Conservation (phyloP, 345 rosid genomes). For the Luvunga scandens region DNA sequence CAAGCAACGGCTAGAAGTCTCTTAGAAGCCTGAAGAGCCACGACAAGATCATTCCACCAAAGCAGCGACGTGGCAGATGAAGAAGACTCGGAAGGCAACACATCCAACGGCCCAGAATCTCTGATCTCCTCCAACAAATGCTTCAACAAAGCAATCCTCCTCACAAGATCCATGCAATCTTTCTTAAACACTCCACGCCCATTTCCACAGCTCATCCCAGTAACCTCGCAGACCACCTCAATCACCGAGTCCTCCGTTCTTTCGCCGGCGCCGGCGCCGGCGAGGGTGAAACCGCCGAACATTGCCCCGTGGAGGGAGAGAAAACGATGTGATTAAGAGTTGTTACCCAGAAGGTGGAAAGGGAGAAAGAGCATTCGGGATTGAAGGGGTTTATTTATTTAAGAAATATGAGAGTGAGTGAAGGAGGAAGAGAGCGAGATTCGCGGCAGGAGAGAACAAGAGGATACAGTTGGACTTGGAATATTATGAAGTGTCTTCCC, state of each 20-base stretch:
- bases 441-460: slow-evolving; percentile 32
- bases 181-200: slow-evolving; percentile 41
- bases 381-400: background rate
- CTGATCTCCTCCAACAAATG: slow-evolving; percentile 80
- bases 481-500: slow-evolving; percentile 35
- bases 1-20: slow-evolving; percentile 49
- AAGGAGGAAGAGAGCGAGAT: slow-evolving; percentile 33
- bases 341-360: background rate
- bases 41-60: slow-evolving; percentile 69
- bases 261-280: slow-evolving; percentile 21
- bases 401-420: background rate
- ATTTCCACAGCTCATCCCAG: slow-evolving; percentile 12
- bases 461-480: slow-evolving; percentile 52
- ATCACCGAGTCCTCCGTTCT: slow-evolving; percentile 20
- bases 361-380: background rate
- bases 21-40: slow-evolving; percentile 57
- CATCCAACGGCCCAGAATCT: slow-evolving; percentile 33
- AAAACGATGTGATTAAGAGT: background rate
- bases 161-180: slow-evolving; percentile 78
- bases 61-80: slow-evolving; percentile 20
- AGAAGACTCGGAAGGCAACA: slow-evolving; percentile 16
- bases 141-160: slow-evolving; percentile 65
- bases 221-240: slow-evolving; percentile 24
- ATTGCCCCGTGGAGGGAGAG: background rate
- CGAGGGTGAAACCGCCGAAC: slow-evolving; percentile 22